Evolutionary conservation across 495 filamentous ascomycete genomes (phyloP).

Genomic region (Aspergillus nidulans): DNA sequence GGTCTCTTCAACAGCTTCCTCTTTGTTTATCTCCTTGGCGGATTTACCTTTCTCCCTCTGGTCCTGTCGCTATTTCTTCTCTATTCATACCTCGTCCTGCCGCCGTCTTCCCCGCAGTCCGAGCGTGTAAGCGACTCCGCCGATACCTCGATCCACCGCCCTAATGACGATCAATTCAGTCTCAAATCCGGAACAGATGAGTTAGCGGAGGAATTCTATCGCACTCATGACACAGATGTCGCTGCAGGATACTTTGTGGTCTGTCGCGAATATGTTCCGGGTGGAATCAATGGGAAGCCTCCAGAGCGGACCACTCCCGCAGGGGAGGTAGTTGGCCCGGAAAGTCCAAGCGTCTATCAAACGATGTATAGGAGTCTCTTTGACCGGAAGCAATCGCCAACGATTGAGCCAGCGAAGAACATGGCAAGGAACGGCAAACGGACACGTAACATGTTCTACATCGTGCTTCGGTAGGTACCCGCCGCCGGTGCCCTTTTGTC

Average conservation of each 20-base stretch:
- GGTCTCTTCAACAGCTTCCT: slow-evolving; percentile 67
- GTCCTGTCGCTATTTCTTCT: slow-evolving; percentile 59
- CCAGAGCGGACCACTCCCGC: slow-evolving; percentile 82
- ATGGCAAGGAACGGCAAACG: slow-evolving; percentile 62
- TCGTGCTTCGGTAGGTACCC: slow-evolving; percentile 71
- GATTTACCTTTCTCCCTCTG: slow-evolving; percentile 83
- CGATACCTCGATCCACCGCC: slow-evolving; percentile 23
- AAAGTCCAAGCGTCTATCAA: slow-evolving; percentile 93
- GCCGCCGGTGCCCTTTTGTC: background rate
- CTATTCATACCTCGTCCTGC: slow-evolving; percentile 67
- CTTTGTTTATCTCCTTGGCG: slow-evolving; percentile 78
- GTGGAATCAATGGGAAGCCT: slow-evolving; percentile 83
- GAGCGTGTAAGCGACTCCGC: slow-evolving; percentile 41
- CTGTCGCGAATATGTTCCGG: slow-evolving; percentile 85
- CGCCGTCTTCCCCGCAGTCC: slow-evolving; percentile 29
- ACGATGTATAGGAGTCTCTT: slow-evolving; percentile 96
- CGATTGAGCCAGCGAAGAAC: slow-evolving; percentile 42
- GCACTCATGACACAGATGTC: slow-evolving; percentile 69
- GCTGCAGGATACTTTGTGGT: slow-evolving; percentile 93
- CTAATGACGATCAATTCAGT: slow-evolving; percentile 45
- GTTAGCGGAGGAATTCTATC: slow-evolving; percentile 52
- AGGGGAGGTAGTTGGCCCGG: slow-evolving; percentile 62
- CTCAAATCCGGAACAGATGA: slow-evolving; percentile 47
- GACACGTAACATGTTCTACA: slow-evolving; percentile 88
- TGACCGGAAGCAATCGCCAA: slow-evolving; percentile 67